Percentiles rank a stretch among this genome's conserved stretches.
These are phyloP conservation scores for Sarocladium brachiariae DNA, from an alignment of 2,329 filamentous ascomycete species.

Conservation along the genomic window DNA sequence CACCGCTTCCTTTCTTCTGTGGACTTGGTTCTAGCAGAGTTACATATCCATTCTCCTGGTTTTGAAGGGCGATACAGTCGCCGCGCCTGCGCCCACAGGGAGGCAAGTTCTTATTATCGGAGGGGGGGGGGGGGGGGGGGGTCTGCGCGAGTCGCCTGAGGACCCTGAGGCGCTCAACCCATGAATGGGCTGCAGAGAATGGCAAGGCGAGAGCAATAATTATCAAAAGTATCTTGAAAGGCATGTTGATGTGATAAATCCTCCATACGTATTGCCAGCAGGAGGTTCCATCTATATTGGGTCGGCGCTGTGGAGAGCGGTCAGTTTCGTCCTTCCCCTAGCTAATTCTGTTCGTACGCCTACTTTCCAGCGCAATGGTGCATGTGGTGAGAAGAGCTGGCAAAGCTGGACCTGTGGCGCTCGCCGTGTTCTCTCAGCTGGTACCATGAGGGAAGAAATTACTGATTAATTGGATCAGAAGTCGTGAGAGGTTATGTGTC, in stretches of 20 bases:
- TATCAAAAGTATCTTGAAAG: neutral
- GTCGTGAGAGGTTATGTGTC: neutral
- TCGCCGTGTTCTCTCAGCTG: neutral
- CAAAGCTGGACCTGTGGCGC: neutral
- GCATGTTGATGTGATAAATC: neutral
- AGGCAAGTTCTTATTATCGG: neutral
- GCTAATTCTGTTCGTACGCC: neutral
- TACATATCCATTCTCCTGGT: slow-evolving; percentile 7
- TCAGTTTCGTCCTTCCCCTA: neutral
- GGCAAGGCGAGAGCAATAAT: neutral
- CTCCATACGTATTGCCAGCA: neutral
- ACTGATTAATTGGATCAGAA: neutral
- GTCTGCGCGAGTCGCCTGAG: slow-evolving; percentile 9
- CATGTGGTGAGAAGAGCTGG: neutral
- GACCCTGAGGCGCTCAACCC: slow-evolving; percentile 10
- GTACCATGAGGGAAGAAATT: neutral
- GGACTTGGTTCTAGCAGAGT: neutral
- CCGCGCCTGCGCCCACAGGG: neutral
- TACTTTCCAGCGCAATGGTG: neutral
- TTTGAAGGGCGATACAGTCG: neutral
- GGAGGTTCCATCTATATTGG: neutral
- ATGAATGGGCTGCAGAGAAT: slow-evolving; percentile 10
- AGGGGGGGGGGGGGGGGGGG: too few relatives aligned
- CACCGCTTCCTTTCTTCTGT: neutral
- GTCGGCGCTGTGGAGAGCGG: neutral